Conservation (phyloP, 495 filamentous ascomycete genomes). For the Podospora pseudoanserina region DNA sequence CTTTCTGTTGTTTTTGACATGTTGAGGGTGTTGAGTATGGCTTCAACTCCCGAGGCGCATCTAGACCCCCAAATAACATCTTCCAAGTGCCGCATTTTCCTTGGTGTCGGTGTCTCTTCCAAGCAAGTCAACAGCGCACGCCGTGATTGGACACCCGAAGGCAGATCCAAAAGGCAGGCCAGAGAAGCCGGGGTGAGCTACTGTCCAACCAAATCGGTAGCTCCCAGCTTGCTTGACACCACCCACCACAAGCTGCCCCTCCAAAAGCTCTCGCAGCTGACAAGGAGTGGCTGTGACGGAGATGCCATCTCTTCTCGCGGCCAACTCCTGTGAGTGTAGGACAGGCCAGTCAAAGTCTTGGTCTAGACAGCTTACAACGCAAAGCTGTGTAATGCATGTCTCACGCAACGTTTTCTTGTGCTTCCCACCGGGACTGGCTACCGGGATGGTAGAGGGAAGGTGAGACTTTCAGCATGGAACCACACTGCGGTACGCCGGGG, state of each 20-base stretch:
- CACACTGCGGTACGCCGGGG: too few relatives aligned
- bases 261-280: background rate
- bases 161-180: background rate
- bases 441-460: background rate
- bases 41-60: background rate
- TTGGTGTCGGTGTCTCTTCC: background rate
- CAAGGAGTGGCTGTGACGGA: background rate
- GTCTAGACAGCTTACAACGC: background rate
- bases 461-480: background rate
- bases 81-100: background rate
- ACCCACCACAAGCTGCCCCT: background rate
- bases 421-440: background rate
- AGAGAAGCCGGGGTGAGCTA: background rate
- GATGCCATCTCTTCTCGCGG: background rate
- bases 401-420: conserved; percentile 4
- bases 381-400: conserved; percentile 9
- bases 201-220: background rate
- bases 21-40: background rate
- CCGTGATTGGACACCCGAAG: background rate
- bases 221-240: background rate
- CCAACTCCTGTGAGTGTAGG: background rate
- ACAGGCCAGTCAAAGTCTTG: background rate
- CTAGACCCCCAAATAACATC: background rate
- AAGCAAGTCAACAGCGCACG: background rate
- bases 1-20: background rate